phyloP scores from a whole-genome alignment of 2,329 filamentous ascomycete species.

The Apiospora hydei region DNA sequence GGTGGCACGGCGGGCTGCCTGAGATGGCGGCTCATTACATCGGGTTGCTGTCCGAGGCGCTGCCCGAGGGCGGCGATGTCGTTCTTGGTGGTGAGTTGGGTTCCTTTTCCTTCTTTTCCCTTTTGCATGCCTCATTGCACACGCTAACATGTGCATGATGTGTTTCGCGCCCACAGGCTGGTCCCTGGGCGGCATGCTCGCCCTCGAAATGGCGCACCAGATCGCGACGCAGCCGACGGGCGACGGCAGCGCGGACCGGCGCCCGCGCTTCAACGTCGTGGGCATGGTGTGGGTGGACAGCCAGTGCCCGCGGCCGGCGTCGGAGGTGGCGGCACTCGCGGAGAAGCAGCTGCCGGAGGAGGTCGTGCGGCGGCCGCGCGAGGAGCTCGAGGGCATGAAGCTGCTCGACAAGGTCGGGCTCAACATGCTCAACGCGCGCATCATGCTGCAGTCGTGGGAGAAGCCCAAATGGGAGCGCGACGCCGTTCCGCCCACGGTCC shows the following conservation, averaged over 20 bases:
- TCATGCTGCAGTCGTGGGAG: conserved; percentile 40
- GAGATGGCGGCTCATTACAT: conserved; percentile 63
- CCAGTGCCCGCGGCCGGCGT: conserved; percentile 45
- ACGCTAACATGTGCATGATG: not conserved
- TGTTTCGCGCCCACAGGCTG: conserved; percentile 47
- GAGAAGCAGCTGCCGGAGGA: conserved; percentile 34
- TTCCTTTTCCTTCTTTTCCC: conserved; percentile 15
- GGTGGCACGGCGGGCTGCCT: conserved; percentile 59
- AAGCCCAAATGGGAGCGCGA: conserved; percentile 35
- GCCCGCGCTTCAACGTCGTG: conserved; percentile 46
- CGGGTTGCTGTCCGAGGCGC: conserved; percentile 49
- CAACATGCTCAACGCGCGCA: conserved; percentile 43
- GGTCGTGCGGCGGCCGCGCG: conserved; percentile 37
- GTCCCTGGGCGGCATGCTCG: conserved; percentile 61
- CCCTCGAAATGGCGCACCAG: conserved; percentile 57
- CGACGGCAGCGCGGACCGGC: not conserved
- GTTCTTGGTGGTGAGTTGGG: conserved; percentile 53
- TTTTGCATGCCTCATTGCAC: not conserved
- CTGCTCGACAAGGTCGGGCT: conserved; percentile 41
- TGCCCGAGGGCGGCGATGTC: conserved; percentile 49
- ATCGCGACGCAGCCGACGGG: conserved; percentile 45
- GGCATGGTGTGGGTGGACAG: conserved; percentile 63
- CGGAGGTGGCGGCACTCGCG: conserved; percentile 29
- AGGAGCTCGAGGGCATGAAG: conserved; percentile 39
- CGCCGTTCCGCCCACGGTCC: conserved; percentile 47